These are phyloP conservation scores for Pyricularia grisea DNA, from an alignment of 2,329 filamentous ascomycete genomes.

Conservation along the genomic window DNA sequence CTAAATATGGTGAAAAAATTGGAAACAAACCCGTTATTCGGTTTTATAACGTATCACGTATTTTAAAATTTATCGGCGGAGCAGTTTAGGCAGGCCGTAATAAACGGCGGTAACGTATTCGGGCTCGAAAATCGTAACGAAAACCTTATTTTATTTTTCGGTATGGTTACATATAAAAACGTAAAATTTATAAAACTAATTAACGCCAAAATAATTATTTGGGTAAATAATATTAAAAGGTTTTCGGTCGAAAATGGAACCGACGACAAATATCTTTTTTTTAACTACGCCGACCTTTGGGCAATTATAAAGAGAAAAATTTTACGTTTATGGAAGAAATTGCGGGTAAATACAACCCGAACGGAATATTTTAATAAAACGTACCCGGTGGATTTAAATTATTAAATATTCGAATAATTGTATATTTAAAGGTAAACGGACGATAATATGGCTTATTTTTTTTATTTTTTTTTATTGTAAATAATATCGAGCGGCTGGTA, in stretches of 20 bases:
- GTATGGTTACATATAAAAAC: slow-evolving; percentile 10
- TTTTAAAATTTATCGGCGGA: slow-evolving; percentile 14
- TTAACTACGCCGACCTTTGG: no score
- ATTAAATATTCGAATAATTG: not conserved
- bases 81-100: slow-evolving; percentile 7
- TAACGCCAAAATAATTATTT: slow-evolving; percentile 10
- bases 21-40: slow-evolving; percentile 12
- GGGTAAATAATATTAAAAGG: slow-evolving; percentile 9
- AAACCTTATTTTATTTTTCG: slow-evolving; percentile 12
- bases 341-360: slow-evolving; percentile 15
- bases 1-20: not conserved
- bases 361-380: slow-evolving; percentile 15
- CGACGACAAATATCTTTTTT: slow-evolving; percentile 12
- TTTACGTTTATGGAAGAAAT: slow-evolving; percentile 10
- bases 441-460: not conserved
- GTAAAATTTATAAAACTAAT: slow-evolving; percentile 11
- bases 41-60: slow-evolving; percentile 14
- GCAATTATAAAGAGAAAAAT: slow-evolving; percentile 17
- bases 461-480: no score
- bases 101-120: slow-evolving; percentile 15
- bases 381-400: slow-evolving; percentile 11
- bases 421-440: not conserved
- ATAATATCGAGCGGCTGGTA: no score
- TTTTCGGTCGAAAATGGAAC: slow-evolving; percentile 11
- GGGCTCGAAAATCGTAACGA: slow-evolving; percentile 11